These are phyloP conservation scores for Hanseniaspora valbyensis DNA, from an alignment of 805 yeast genomes.

Conservation along the genomic window DNA sequence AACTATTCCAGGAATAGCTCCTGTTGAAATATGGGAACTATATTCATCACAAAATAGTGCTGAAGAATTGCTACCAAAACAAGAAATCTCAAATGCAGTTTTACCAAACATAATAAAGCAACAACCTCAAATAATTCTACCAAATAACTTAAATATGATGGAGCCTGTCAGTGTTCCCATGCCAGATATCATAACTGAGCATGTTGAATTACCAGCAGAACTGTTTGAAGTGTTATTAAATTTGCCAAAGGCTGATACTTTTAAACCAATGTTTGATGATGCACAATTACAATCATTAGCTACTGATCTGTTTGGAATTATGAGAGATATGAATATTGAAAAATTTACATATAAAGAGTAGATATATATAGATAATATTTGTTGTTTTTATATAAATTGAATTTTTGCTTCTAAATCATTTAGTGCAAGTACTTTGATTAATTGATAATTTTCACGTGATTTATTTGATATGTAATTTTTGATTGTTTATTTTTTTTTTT, in stretches of 20 bases:
- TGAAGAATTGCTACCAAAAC: not conserved
- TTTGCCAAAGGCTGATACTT: not conserved
- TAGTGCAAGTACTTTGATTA: too few relatives aligned
- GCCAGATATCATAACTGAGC: not conserved
- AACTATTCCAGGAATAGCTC: conserved; percentile 1
- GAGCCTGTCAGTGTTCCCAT: not conserved
- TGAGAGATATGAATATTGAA: conserved; percentile 10
- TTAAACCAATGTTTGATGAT: conserved; percentile 3
- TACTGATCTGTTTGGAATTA: conserved; percentile 7
- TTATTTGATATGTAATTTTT: too few relatives aligned
- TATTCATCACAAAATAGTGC: conserved; percentile 1
- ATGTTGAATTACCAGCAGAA: conserved; percentile 10
- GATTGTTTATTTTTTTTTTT: too few relatives aligned
- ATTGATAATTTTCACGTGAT: too few relatives aligned
- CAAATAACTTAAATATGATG: not conserved
- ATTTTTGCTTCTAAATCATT: too few relatives aligned
- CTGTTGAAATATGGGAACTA: conserved; percentile 5
- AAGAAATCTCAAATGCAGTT: not conserved
- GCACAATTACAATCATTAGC: conserved; percentile 4
- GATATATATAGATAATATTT: too few relatives aligned
- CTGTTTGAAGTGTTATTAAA: conserved; percentile 12
- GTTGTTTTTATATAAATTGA: too few relatives aligned
- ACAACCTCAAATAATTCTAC: not conserved
- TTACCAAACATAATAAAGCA: not conserved
- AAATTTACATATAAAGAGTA: conserved; percentile 4